Percentiles rank a stretch among this genome's conserved stretches.
These are phyloP conservation scores for Ogataea nonfermentans DNA, from an alignment of 805 yeast genomes.

Conservation along the genomic window DNA sequence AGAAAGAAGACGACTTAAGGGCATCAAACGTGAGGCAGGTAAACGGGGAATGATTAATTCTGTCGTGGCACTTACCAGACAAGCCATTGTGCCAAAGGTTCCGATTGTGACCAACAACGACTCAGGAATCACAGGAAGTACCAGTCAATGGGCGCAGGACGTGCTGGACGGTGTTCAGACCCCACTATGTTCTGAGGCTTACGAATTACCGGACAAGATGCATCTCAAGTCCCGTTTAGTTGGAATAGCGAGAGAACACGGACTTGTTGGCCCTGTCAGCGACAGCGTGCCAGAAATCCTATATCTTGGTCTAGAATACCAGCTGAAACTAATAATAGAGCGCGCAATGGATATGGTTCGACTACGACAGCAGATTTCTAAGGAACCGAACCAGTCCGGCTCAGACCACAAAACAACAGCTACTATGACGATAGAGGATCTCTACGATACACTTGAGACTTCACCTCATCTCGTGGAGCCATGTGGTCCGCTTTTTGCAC, in stretches of 20 bases:
- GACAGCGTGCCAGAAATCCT: slow-evolving; percentile 77
- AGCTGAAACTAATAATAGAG: slow-evolving; percentile 71
- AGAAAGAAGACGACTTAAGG: slow-evolving; percentile 82
- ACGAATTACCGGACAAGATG: slow-evolving; percentile 79
- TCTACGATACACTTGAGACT: slow-evolving; percentile 60
- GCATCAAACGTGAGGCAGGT: slow-evolving; percentile 79
- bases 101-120: slow-evolving; percentile 59
- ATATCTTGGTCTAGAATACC: slow-evolving; percentile 77
- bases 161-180: slow-evolving; percentile 81
- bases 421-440: slow-evolving; percentile 62
- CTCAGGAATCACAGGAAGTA: slow-evolving; percentile 34
- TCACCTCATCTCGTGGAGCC: slow-evolving; percentile 70
- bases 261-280: slow-evolving; percentile 77
- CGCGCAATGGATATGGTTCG: slow-evolving; percentile 70
- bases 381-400: neutral
- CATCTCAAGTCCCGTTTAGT: slow-evolving; percentile 64
- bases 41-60: slow-evolving; percentile 73
- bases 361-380: slow-evolving; percentile 47
- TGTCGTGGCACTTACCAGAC: slow-evolving; percentile 64
- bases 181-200: slow-evolving; percentile 73
- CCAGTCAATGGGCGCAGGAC: slow-evolving; percentile 89
- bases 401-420: slow-evolving; percentile 21
- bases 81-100: slow-evolving; percentile 75
- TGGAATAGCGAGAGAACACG: slow-evolving; percentile 87
- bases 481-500: slow-evolving; percentile 54